These are phyloP conservation scores for Aspergillus egyptiacus DNA, from an alignment of 495 filamentous ascomycete species.

Conservation along the genomic window DNA sequence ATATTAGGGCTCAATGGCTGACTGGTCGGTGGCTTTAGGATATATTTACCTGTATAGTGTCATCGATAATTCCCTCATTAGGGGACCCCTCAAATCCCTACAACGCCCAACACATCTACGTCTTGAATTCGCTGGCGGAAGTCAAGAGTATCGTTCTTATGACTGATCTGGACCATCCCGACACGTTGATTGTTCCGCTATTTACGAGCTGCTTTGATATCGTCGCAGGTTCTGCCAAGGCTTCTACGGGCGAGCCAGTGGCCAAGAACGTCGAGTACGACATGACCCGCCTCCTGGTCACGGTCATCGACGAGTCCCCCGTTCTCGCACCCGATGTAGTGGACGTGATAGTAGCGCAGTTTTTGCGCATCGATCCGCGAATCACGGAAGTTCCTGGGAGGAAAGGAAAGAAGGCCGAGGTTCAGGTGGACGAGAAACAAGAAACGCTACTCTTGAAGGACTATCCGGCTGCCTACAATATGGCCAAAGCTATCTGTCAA, in stretches of 20 bases:
- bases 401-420: conserved; percentile 56
- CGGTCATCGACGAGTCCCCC: conserved; percentile 78
- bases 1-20: neutral
- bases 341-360: conserved; percentile 94
- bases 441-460: conserved; percentile 76
- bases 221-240: conserved; percentile 69
- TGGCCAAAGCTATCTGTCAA: conserved; percentile 92
- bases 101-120: conserved; percentile 86
- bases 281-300: conserved; percentile 79
- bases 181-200: conserved; percentile 68
- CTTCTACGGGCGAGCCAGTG: conserved; percentile 68
- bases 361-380: conserved; percentile 73
- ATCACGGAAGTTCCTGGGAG: conserved; percentile 38
- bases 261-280: conserved; percentile 87
- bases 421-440: conserved; percentile 61
- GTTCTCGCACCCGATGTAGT: conserved; percentile 76
- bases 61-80: conserved; percentile 74
- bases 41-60: conserved; percentile 85
- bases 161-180: conserved; percentile 78
- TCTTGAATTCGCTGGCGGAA: conserved; percentile 80
- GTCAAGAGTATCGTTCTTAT: conserved; percentile 93
- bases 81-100: conserved; percentile 85
- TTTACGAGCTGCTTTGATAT: conserved; percentile 91
- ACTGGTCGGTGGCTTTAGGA: conserved; percentile 50
- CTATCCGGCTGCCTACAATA: conserved; percentile 85